Percentiles rank a stretch among this genome's conserved stretches.
phyloP scores from a whole-genome alignment of 2,329 filamentous ascomycete genomes.

The Thelonectria olida region DNA sequence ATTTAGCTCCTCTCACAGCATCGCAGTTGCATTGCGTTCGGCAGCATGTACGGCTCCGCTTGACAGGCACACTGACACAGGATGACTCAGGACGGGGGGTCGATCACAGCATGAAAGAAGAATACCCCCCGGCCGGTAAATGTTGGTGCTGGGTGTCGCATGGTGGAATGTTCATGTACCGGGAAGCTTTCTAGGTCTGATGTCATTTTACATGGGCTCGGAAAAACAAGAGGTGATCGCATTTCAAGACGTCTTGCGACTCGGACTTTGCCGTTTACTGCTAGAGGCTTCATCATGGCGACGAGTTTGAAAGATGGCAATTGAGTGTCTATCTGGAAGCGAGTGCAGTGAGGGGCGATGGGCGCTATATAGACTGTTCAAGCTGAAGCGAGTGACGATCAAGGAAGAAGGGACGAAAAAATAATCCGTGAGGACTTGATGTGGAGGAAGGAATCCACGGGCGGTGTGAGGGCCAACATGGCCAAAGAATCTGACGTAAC shows the following conservation, averaged over 20 bases:
- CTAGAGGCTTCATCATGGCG: neutral
- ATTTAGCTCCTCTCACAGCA: no score
- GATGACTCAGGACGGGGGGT: neutral
- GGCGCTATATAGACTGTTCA: neutral
- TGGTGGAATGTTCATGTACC: neutral
- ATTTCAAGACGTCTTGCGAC: neutral
- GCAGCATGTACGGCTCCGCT: neutral
- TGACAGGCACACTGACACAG: neutral
- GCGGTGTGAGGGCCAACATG: no score
- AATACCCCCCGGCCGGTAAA: neutral
- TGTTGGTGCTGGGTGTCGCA: neutral
- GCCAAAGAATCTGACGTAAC: no score
- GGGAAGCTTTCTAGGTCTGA: neutral
- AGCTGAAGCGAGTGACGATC: neutral
- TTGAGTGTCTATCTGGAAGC: neutral
- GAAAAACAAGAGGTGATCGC: neutral
- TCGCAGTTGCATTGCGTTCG: neutral
- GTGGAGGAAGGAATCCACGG: no score
- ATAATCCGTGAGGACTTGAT: no score
- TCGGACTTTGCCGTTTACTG: neutral
- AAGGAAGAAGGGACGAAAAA: neutral
- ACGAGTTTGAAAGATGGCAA: neutral
- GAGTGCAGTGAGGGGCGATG: neutral
- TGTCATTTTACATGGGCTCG: conserved; percentile 17
- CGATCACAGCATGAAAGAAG: neutral